phyloP scores from a whole-genome alignment of 2,329 filamentous ascomycete genomes.

The Aspergillus udagawae region DNA sequence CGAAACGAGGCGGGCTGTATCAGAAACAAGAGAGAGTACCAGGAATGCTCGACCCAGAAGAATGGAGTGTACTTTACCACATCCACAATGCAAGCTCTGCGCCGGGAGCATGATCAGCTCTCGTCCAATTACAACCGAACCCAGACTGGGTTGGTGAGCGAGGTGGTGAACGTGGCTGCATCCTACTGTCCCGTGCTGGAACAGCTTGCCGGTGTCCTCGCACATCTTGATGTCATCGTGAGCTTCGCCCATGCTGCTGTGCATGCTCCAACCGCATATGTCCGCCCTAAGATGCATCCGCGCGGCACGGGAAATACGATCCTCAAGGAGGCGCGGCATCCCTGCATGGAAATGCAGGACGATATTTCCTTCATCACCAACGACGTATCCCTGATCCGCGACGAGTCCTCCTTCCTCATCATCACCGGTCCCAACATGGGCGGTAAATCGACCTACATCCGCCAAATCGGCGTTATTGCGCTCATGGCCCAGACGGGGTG shows the following conservation, averaged over 20 bases:
- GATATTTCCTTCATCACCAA: conserved; percentile 99
- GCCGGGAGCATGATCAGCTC: conserved; percentile 89
- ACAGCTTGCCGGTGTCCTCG: conserved; percentile 78
- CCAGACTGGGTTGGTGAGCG: conserved; percentile 82
- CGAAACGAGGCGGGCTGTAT: conserved; percentile 88
- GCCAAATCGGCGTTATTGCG: conserved; percentile 93
- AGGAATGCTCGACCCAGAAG: conserved; percentile 97
- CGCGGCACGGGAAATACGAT: conserved; percentile 84
- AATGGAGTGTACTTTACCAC: conserved; percentile 99
- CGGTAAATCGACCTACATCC: conserved; percentile 96
- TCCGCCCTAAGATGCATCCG: conserved; percentile 82
- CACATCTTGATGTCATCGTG: conserved; percentile 92
- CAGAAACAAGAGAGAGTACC: conserved; percentile 82
- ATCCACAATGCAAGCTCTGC: conserved; percentile 69
- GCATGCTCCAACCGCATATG: conserved; percentile 87
- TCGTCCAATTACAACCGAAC: conserved; percentile 94
- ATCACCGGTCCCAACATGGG: conserved; percentile 99
- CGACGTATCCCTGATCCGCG: conserved; percentile 76
- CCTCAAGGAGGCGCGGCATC: conserved; percentile 89
- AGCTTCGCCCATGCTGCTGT: conserved; percentile 90
- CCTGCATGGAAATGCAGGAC: conserved; percentile 98
- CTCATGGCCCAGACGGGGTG: conserved; percentile 96
- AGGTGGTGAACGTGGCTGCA: conserved; percentile 88
- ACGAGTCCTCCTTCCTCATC: conserved; percentile 83
- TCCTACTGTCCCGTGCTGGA: conserved; percentile 95